Percentiles rank a stretch among this genome's conserved stretches.
These are phyloP conservation scores for Fomitopsis pinicola DNA, from an alignment of 1,284 basidiomycete genomes.

Conservation along the genomic window DNA sequence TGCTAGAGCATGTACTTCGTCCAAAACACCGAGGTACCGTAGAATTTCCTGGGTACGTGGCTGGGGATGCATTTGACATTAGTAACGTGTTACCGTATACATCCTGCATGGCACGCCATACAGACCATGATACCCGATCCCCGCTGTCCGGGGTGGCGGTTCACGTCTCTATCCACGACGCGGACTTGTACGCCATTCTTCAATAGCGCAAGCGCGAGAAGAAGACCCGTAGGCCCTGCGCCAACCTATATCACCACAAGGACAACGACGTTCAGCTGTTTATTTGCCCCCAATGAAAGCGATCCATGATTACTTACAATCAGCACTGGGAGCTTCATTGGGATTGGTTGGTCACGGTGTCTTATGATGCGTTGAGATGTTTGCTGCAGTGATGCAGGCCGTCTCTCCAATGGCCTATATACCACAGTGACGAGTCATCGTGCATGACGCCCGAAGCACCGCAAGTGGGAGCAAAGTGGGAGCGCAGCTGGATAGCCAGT, in stretches of 20 bases:
- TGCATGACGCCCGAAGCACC: no score
- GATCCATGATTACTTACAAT: background rate
- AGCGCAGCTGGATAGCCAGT: no score
- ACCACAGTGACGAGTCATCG: no score
- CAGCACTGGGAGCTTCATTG: background rate
- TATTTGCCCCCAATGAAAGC: no score
- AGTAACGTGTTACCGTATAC: no score
- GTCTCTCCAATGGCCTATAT: no score
- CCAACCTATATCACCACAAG: slow-evolving; percentile 11
- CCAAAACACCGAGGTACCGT: slow-evolving; percentile 9
- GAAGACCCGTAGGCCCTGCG: slow-evolving; percentile 19
- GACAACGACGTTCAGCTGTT: no score
- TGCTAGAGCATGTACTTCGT: slow-evolving; percentile 1
- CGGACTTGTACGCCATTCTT: slow-evolving; percentile 24
- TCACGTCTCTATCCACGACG: slow-evolving; percentile 27
- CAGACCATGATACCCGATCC: slow-evolving; percentile 23
- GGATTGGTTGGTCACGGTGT: no score
- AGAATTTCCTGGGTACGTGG: slow-evolving; percentile 12
- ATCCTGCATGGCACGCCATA: no score
- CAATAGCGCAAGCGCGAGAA: slow-evolving; percentile 13
- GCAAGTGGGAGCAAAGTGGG: no score
- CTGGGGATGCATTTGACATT: background rate
- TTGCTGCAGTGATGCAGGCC: no score
- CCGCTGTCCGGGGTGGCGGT: slow-evolving; percentile 17
- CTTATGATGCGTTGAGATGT: no score